Evolutionary conservation across 164 flowering plant genomes (phyloP), one percentile per base, ranked within the genome.

Genomic region (Nelumbo lutea): DNA sequence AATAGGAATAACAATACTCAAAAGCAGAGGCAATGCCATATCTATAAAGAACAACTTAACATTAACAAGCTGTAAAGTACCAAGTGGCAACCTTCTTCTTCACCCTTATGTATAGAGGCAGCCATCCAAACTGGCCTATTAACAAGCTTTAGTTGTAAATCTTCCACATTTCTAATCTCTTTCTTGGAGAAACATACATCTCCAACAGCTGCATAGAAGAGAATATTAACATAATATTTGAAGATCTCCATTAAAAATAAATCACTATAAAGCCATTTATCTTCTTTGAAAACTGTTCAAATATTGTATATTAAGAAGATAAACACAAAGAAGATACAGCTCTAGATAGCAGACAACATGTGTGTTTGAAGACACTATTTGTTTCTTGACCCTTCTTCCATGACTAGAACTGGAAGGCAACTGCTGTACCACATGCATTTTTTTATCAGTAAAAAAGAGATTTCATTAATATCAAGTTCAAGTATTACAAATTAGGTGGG

Each of bases 31-130:
- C 44, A 13, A 9, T 43, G 68, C 4, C 69, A 50, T n/a, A 38
- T 38, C 48, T 51, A 42, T 53, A 58, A 59, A 68, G 56, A 43
- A 48, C 14, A n/a, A 53, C 55, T 65, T 10, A 51, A 55, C 6
- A 7, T 5, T 8, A 45, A 5, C 15, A 2, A 60, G 43, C 11
- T 45, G 52, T 11, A 46, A 61, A 65, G 64, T 67, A 55, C 61
- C 44, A 67, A 46, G 47, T 69, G 59, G 60, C 60, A 9, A 90
- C 99, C 90, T 87, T 85, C 79, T 70, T 88, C 97, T 88, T 95
- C 99, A 65, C 95, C 99, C 76, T 74, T 83, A 71, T 95, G 99
- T 65, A 90, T 77, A 48, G 98, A 95, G 62, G 97, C 73, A 80
- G 94, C 92, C 94, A 95, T 86, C 99, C 97, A 95, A 64, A 89